Base-by-base conservation (phyloP, 192 early-diverging fungal species). In the Backusella psychrophila region DNA sequence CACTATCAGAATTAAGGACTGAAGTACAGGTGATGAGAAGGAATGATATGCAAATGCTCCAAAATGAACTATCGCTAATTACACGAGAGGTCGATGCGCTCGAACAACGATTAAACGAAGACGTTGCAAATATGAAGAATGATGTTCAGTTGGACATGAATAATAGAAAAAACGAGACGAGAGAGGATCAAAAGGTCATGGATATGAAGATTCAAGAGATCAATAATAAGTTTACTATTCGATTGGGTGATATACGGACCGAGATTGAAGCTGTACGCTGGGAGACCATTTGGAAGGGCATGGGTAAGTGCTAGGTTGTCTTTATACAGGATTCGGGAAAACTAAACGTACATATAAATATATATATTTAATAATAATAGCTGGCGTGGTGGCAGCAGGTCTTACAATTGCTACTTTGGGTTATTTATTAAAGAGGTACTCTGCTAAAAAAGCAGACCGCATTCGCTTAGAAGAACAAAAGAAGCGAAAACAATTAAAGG, bases 101-200 rank as follows among this genome's bases (percentile, higher is more conserved):
- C 73, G 88, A 86, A 42, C 93, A 93, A 63, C 87, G 87, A 41
- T 83, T 94, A 39, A 85, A 89, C n/a, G 96, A 98, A 63, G 88
- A 93, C 53, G 86, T 94, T 23, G 87, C 89, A 5, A 89, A 88
- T 35, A 79, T 97, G 81, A 94, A 94, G 75, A 87, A 90, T 15
- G 94, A 96, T n/a, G 91, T 98, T 53, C 86, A 91, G 26, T 90
- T 98, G 73, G 96, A 98, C 77, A 82, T 98, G 81, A 98, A 95
- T 81, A 93, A 93, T 77, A 92, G 93, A 76, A 94, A 94, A 77
- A 89, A 93, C 53, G 96, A 98, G 44, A 89, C 88, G 8, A 85
- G 90, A 26, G 93, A 93, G 68, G 87, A 92, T 29, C 91, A 94
- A 80, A 95, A 95, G 75, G 85, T 84, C 35, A 88, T 93, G 77